Evolutionary conservation across 2,329 filamentous ascomycete species (phyloP).

Genomic region (Aspergillus novoparasiticus): DNA sequence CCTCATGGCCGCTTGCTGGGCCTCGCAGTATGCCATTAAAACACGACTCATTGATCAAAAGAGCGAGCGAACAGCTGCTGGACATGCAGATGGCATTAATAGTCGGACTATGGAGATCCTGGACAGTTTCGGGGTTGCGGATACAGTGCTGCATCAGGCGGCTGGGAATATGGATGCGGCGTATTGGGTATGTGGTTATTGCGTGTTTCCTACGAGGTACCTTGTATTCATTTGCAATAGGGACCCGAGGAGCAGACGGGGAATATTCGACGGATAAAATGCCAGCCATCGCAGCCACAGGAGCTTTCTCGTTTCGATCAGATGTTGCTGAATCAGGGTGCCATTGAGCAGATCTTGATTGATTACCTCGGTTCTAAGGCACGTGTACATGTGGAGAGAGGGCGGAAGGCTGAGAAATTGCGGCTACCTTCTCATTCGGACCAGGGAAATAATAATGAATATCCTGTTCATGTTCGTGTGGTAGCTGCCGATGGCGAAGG

Average conservation of each 20-base stretch:
- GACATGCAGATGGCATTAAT: constrained; percentile 60
- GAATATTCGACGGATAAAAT: constrained; percentile 12
- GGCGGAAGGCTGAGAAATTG: not conserved
- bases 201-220: not conserved
- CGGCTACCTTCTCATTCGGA: not conserved
- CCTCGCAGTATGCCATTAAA: constrained; percentile 18
- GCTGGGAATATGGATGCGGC: constrained; percentile 12
- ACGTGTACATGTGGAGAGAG: constrained; percentile 9
- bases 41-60: constrained; percentile 27
- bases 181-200: constrained; percentile 14
- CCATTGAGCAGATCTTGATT: constrained; percentile 16
- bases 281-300: not conserved
- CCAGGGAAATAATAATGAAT: not conserved
- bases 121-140: constrained; percentile 66
- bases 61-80: constrained; percentile 22
- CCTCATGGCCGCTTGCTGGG: constrained; percentile 22
- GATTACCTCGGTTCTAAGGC: constrained; percentile 7
- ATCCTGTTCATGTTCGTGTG: not conserved
- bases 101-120: constrained; percentile 72
- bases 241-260: constrained; percentile 6
- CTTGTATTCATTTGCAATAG: not conserved
- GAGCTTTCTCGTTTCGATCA: constrained; percentile 13
- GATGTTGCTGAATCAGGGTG: constrained; percentile 19
- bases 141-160: constrained; percentile 9
- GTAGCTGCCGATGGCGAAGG: not conserved